Conservation (phyloP, 129 eudicot genomes). For the Flaveria sonorensis region DNA sequence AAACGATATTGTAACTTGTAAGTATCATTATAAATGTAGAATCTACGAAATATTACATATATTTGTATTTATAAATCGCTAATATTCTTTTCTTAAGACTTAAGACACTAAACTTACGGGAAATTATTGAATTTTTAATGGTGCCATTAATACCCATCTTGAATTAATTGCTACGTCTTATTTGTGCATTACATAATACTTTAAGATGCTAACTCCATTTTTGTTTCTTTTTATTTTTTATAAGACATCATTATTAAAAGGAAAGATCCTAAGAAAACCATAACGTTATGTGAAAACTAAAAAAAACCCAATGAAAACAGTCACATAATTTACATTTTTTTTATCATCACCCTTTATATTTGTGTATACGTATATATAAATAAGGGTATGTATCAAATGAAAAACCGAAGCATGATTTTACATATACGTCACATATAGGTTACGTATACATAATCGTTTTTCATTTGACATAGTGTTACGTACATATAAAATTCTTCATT, state of each 20-base stretch:
- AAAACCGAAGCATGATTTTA: too few relatives aligned
- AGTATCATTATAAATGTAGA: not conserved
- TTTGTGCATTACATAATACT: constrained; percentile 5
- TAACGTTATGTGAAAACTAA: too few relatives aligned
- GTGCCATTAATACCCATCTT: constrained; percentile 8
- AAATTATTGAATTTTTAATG: constrained; percentile 9
- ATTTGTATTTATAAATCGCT: not conserved
- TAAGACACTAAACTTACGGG: constrained; percentile 3
- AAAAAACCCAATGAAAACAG: too few relatives aligned
- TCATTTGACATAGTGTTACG: too few relatives aligned
- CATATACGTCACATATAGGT: too few relatives aligned
- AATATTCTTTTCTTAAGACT: constrained; percentile 30
- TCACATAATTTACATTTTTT: too few relatives aligned
- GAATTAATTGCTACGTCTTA: constrained; percentile 12
- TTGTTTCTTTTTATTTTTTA: not conserved
- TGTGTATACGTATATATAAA: too few relatives aligned
- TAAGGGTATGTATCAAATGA: too few relatives aligned
- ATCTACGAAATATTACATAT: not conserved
- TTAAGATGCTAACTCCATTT: constrained; percentile 1
- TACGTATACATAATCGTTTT: too few relatives aligned
- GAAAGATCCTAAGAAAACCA: too few relatives aligned
- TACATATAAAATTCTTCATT: too few relatives aligned
- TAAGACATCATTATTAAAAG: not conserved
- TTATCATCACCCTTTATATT: too few relatives aligned
- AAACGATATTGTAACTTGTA: not conserved